Conservation (phyloP, 2,329 filamentous ascomycete species). For the Aspergillus ibericus region DNA sequence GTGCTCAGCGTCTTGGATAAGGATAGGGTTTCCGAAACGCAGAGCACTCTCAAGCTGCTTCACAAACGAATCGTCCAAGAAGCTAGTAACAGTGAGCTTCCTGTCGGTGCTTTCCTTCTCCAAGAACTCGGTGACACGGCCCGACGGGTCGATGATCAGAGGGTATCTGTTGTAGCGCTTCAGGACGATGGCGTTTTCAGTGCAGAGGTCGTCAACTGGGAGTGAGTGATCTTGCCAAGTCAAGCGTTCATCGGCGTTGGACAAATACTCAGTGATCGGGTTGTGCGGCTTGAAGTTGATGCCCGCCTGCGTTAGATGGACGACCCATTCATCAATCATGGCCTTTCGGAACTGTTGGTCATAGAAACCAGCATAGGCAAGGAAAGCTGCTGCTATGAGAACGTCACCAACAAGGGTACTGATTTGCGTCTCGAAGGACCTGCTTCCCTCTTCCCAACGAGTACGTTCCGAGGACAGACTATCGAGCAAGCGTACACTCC, state of each 20-base stretch:
- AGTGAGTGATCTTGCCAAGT: constrained; percentile 93
- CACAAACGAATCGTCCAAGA: constrained; percentile 95
- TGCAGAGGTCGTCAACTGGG: constrained; percentile 95
- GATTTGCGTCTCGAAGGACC: constrained; percentile 97
- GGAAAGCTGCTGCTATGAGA: constrained; percentile 91
- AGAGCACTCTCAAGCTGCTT: constrained; percentile 97
- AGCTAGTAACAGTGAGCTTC: constrained; percentile 93
- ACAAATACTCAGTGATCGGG: constrained; percentile 92
- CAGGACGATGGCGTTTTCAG: constrained; percentile 95
- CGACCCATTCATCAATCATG: constrained; percentile 97
- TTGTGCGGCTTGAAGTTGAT: constrained; percentile 92
- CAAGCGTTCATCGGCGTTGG: constrained; percentile 90
- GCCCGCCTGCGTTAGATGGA: constrained; percentile 89
- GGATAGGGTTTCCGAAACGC: constrained; percentile 95
- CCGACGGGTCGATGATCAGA: constrained; percentile 96
- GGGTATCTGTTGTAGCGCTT: constrained; percentile 98
- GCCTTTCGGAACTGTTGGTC: constrained; percentile 97
- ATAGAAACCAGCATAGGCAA: constrained; percentile 94
- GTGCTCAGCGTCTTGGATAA: constrained; percentile 97
- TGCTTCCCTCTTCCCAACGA: constrained; percentile 96
- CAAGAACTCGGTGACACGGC: constrained; percentile 89
- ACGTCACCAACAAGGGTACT: constrained; percentile 95
- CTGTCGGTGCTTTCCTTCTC: constrained; percentile 93
- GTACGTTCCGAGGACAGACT: constrained; percentile 90
- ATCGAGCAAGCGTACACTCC: constrained; percentile 89